Conservation (phyloP, 306 rosid species). For the Trifolium subterraneum region DNA sequence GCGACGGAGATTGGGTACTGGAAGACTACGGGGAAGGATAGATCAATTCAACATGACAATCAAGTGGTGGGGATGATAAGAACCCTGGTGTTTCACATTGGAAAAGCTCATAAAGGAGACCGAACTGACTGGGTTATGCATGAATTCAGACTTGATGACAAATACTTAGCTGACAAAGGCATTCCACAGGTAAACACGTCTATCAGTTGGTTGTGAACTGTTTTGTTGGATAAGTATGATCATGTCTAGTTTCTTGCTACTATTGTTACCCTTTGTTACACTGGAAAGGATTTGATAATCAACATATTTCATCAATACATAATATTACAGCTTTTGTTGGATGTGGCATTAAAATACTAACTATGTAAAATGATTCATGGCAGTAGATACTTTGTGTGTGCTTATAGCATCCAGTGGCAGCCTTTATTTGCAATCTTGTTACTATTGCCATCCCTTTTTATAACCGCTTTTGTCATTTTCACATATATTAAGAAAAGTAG, state of each 20-base stretch:
- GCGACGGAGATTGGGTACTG: constrained; percentile 71
- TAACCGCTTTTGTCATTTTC: constrained; percentile 2
- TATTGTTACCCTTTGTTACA: neutral
- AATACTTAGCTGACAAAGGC: constrained; percentile 42
- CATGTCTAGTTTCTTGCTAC: constrained; percentile 22
- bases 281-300: neutral
- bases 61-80: constrained; percentile 66
- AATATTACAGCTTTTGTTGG: constrained; percentile 28
- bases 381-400: neutral
- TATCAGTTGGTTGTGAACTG: neutral
- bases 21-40: constrained; percentile 90
- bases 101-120: constrained; percentile 59
- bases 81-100: constrained; percentile 69
- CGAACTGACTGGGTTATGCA: constrained; percentile 94
- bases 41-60: constrained; percentile 39
- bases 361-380: constrained; percentile 11
- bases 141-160: constrained; percentile 70
- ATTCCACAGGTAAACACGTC: constrained; percentile 55
- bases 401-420: constrained; percentile 8
- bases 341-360: neutral
- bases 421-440: constrained; percentile 7
- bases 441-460: neutral
- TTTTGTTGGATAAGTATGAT: neutral
- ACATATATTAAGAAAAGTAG: neutral
- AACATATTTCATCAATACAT: neutral